Conservation (phyloP, 768 basidiomycete species). For the Leccinum olivaceopallidum region DNA sequence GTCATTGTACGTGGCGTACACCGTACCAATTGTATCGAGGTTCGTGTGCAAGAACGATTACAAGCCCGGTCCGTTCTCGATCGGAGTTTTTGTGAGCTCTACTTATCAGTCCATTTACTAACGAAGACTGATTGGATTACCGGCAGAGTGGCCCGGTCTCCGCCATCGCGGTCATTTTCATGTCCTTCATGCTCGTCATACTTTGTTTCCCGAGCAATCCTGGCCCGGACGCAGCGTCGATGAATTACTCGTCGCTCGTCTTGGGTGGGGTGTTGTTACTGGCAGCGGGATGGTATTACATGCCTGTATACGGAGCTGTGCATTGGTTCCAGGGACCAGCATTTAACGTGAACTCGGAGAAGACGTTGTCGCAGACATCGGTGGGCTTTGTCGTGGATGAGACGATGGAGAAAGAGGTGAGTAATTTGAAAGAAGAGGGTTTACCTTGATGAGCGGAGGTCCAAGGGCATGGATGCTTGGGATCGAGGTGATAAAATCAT, state of each 20-base stretch:
- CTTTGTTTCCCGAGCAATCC: slow-evolving; percentile 61
- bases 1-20: slow-evolving; percentile 44
- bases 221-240: slow-evolving; percentile 41
- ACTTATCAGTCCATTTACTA: background rate
- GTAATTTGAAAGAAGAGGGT: background rate
- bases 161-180: slow-evolving; percentile 55
- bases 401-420: background rate
- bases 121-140: no score
- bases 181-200: slow-evolving; percentile 61
- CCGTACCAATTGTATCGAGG: slow-evolving; percentile 48
- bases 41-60: slow-evolving; percentile 46
- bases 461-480: background rate
- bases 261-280: slow-evolving; percentile 57
- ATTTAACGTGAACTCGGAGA: slow-evolving; percentile 36
- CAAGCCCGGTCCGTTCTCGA: slow-evolving; percentile 45
- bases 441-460: background rate
- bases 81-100: slow-evolving; percentile 39
- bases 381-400: background rate
- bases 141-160: slow-evolving; percentile 54
- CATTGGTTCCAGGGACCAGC: slow-evolving; percentile 71
- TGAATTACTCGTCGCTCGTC: slow-evolving; percentile 76
- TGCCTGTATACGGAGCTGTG: slow-evolving; percentile 67
- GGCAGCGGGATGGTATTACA: slow-evolving; percentile 63
- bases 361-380: background rate
- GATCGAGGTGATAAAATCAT: no score